These are phyloP conservation scores for Pholiota conissans DNA, from an alignment of 768 basidiomycete genomes.

Conservation along the genomic window DNA sequence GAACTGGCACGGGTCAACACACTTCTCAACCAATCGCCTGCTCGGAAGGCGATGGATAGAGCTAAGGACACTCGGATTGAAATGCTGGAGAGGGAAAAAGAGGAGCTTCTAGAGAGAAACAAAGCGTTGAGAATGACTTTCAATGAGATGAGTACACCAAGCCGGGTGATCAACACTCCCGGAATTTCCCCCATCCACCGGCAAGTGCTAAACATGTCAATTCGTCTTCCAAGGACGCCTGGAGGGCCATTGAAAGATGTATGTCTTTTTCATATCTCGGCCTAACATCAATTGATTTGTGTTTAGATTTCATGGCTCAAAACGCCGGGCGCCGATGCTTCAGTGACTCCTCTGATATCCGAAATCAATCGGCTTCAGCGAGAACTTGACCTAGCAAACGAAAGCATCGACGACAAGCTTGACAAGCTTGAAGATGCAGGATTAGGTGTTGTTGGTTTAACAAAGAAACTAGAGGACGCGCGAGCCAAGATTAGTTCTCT, in stretches of 20 bases:
- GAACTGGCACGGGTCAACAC: constrained; percentile 74
- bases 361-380: constrained; percentile 74
- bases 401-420: constrained; percentile 85
- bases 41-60: constrained; percentile 73
- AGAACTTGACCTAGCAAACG: constrained; percentile 79
- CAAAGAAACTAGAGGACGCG: constrained; percentile 72
- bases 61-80: constrained; percentile 77
- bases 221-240: constrained; percentile 73
- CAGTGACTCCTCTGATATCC: constrained; percentile 60
- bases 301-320: constrained; percentile 76
- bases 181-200: constrained; percentile 79
- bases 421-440: constrained; percentile 84
- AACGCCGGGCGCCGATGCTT: constrained; percentile 54
- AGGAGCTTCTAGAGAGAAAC: constrained; percentile 73
- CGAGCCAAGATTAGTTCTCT: constrained; percentile 52
- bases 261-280: constrained; percentile 24
- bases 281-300: not conserved
- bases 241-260: constrained; percentile 80
- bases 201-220: constrained; percentile 65
- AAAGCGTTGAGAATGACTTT: constrained; percentile 53
- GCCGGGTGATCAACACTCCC: constrained; percentile 51
- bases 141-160: constrained; percentile 57
- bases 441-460: constrained; percentile 68
- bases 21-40: constrained; percentile 69
- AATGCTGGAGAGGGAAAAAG: constrained; percentile 73